Base-by-base conservation (phyloP, 805 yeast species). In the Brettanomyces custersianus region DNA sequence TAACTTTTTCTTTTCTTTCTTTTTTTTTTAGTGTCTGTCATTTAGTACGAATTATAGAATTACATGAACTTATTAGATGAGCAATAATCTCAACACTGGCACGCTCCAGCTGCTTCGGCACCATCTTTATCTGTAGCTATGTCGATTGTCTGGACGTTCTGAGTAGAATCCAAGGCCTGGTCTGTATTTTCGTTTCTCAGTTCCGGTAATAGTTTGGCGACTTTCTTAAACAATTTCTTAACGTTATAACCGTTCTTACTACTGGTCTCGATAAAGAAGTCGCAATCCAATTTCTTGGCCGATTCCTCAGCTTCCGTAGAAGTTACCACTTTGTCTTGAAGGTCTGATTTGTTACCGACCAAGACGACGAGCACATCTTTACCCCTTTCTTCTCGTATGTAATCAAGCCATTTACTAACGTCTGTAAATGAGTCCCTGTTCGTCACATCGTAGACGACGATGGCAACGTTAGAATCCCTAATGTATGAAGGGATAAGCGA, bases 391-490 rank as follows among this genome's bases (percentile, higher is more conserved):
- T 85, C 79, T 53, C 82, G 81, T 5, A 92, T 96, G 55, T 90
- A 96, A 48, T 84, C 92, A 45, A 86, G 78, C 98, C 98, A 92
- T 57, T 84, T 83, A 46, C 75, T 76, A 46, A 92, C 77, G 46
- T 80, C 80, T 40, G 79, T 80, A 60, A 90, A 90, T 15, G 94
- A 77, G 51, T 83, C 83, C 54, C 73, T 80, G 52, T 77, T 81
- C 6, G 96, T 86, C 40, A 90, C 81, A 56, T 92, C 98, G 62
- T 90, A 90, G 17, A 94, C 95, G 20, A 92, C 80, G 32, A 92
- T 94, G 0, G 98, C 97, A n/a, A 92, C 97, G 49, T 88, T 87
- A 12, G 94, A 82, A 59, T 92, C 98, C 48, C 98, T 71, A 41
- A 92, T 92, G 54, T 92, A 92, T 9, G 95, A 81, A 3, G 98